A percentile compares a stretch with the other conserved stretches of the same genome.
Conservation (phyloP, 1,139 yeast genomes). For the Barnettozyma hawaiiensis region DNA sequence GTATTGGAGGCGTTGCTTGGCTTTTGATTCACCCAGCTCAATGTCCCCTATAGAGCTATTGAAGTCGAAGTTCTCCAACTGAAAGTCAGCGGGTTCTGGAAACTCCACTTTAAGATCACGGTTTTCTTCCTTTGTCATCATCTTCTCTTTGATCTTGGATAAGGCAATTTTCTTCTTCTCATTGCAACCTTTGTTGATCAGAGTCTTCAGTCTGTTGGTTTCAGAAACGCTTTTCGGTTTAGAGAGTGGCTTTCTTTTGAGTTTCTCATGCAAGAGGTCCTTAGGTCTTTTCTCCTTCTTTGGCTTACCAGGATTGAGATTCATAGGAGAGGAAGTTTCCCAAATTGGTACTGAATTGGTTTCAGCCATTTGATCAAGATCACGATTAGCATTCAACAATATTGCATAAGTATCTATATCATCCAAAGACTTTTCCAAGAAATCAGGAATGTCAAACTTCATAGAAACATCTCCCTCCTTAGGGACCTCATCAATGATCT, state of each 20-base stretch:
- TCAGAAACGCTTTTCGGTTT: neutral
- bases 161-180: neutral
- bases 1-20: constrained; percentile 1
- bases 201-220: neutral
- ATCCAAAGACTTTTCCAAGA: constrained; percentile 9
- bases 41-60: constrained; percentile 9
- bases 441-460: neutral
- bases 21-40: constrained; percentile 5
- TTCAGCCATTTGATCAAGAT: constrained; percentile 5
- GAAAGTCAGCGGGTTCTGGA: constrained; percentile 7
- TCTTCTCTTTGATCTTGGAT: neutral
- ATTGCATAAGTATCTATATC: constrained; percentile 23
- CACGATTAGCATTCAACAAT: constrained; percentile 18
- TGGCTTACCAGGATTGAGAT: constrained; percentile 1
- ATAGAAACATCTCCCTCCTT: neutral
- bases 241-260: neutral
- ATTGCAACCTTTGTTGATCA: neutral
- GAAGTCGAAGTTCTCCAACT: constrained; percentile 10
- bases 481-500: neutral
- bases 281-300: constrained; percentile 10
- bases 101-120: constrained; percentile 4
- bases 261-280: constrained; percentile 3
- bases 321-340: constrained; percentile 1
- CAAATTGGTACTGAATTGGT: neutral
- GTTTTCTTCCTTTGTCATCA: neutral